These are phyloP conservation scores for Cryptosporidium felis DNA, from an alignment of 169 alveolate genomes.

Conservation along the genomic window DNA sequence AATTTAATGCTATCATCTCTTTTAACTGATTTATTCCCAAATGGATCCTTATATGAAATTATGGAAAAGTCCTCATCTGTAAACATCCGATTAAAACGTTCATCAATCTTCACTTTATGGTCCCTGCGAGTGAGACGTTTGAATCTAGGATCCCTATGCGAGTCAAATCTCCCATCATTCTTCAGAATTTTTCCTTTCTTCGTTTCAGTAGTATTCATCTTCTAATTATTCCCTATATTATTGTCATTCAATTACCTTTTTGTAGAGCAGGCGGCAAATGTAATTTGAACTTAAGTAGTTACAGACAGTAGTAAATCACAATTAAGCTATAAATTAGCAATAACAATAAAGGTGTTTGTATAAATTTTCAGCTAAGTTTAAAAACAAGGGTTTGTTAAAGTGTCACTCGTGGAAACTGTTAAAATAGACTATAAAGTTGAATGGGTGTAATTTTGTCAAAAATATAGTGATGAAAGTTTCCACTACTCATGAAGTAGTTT, in stretches of 20 bases:
- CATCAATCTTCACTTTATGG: slow-evolving; percentile 81
- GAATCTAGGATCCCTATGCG: slow-evolving; percentile 78
- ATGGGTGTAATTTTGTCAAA: slow-evolving; percentile 21
- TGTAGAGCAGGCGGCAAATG: no score
- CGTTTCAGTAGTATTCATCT: background rate
- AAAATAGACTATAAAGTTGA: slow-evolving; percentile 3
- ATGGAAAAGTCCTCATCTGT: slow-evolving; percentile 79
- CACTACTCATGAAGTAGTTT: background rate
- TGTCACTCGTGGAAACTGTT: no score
- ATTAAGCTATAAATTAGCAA: no score
- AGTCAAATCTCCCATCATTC: background rate
- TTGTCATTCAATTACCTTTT: no score
- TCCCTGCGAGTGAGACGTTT: slow-evolving; percentile 76
- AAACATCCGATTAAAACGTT: slow-evolving; percentile 80
- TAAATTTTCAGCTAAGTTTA: no score
- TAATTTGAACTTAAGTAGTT: no score
- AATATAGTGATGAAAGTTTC: slow-evolving; percentile 27
- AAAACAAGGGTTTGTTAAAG: no score
- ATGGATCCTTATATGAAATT: slow-evolving; percentile 78
- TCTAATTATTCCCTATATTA: background rate
- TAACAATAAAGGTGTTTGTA: no score
- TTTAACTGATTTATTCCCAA: slow-evolving; percentile 77
- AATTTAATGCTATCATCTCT: slow-evolving; percentile 62
- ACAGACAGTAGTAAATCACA: no score
- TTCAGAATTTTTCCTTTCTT: background rate